Evolutionary conservation across 2,329 filamentous ascomycete species (phyloP), one percentile per base, ranked within the genome.

Genomic region (Aspergillus pseudoviridinutans): DNA sequence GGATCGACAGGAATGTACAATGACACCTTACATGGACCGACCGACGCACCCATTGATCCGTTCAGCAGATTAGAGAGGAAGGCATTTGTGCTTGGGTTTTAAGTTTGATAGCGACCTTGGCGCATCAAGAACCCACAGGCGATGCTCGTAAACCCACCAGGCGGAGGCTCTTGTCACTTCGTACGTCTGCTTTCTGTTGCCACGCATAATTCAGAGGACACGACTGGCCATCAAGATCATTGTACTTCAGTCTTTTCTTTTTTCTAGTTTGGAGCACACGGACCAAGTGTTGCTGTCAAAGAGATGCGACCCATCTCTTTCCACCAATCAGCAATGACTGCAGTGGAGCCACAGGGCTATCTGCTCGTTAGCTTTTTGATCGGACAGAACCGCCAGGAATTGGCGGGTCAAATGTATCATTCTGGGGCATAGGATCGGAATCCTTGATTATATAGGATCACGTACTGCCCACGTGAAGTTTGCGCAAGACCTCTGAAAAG

Each of bases 221-320:
- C 12, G 12, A 14, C 32, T 35, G 32, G 32, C 12, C 32, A 35
- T 35, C 32, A 5, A n/a, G 32, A 38, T 35, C 32, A 38, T 20
- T 46, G 12, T 27, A 27, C 44, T 27, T 47, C 4, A 4, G 1
- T 44, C n/a, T 20, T 46, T 46, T 24, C 42, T 46, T 46, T 46
- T 46, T 46, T 24, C 44, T 7, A 5, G 20, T 14, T 10, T 47
- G 44, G 20, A 53, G 56, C 53, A 60, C 61, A 60, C 60, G 55
- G 56, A 60, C 60, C 58, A 62, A 60, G 56, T 50, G 58, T 60
- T 58, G 61, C 54, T 59, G 32, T 38, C 32, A 17, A 7, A 38
- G 14, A 38, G 32, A 17, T 38, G 32, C 32, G 32, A 17, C 5
- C 14, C 32, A 14, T 32, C 4, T 17, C 32, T 6, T 17, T 17